Conservation (phyloP, 2,329 filamentous ascomycete species). For the Rhytidhysteron rufulum region DNA sequence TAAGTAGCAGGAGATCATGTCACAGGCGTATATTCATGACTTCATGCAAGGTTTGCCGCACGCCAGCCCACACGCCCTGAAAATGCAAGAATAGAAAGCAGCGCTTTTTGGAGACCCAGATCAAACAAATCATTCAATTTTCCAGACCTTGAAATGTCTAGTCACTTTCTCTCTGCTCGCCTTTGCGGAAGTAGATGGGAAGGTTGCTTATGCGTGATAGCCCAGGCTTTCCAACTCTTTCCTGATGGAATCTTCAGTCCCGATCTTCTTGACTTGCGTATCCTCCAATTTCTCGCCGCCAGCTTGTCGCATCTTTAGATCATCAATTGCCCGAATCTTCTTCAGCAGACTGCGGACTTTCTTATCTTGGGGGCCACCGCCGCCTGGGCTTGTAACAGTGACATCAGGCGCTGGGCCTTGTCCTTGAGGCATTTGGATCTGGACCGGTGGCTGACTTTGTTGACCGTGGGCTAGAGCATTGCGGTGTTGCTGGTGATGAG, state of each 20-base stretch:
- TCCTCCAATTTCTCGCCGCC: conserved; percentile 96
- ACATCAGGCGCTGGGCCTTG: conserved; percentile 43
- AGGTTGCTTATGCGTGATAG: conserved; percentile 18
- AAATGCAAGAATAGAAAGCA: not conserved
- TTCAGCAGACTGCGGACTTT: conserved; percentile 91
- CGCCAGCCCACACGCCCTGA: not conserved
- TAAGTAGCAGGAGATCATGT: not conserved
- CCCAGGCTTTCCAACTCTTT: conserved; percentile 72
- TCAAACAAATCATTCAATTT: not conserved
- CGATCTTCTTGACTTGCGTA: conserved; percentile 97
- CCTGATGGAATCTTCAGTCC: conserved; percentile 77
- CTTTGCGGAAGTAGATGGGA: not conserved
- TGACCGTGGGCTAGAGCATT: conserved; percentile 1
- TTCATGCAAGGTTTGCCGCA: not conserved
- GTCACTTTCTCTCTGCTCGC: not conserved
- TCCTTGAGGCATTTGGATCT: conserved; percentile 29
- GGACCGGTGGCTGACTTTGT: conserved; percentile 14
- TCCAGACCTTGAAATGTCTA: not conserved
- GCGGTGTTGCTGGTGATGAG: conserved; percentile 2
- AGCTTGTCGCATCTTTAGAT: conserved; percentile 93
- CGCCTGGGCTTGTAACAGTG: conserved; percentile 52
- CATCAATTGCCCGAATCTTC: conserved; percentile 96
- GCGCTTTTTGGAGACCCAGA: not conserved
- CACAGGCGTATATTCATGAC: not conserved
- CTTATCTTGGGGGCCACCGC: conserved; percentile 77